A percentile compares a stretch with the other conserved stretches of the same genome.
Conservation (phyloP, 106 monocot genomes). For the Chionographis japonica region DNA sequence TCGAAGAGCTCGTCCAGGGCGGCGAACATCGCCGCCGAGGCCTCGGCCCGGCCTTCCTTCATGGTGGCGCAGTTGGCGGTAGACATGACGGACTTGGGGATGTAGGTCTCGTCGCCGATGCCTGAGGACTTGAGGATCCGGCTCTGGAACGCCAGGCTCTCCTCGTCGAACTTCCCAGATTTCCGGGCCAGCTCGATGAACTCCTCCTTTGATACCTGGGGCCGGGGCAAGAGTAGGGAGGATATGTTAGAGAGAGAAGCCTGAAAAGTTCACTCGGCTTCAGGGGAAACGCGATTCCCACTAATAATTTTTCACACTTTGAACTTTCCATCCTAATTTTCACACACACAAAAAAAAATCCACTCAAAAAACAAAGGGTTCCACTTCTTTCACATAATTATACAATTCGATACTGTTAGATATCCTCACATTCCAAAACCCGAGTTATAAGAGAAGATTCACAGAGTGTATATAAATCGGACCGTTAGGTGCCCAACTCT, state of each 20-base stretch:
- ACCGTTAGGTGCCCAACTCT: too few species aligned
- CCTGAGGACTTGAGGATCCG: constrained; percentile 47
- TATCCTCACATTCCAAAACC: too few species aligned
- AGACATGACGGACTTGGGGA: constrained; percentile 28
- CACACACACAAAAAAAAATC: too few species aligned
- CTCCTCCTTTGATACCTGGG: constrained; percentile 42
- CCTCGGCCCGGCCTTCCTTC: constrained; percentile 25
- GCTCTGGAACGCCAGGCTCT: constrained; percentile 46
- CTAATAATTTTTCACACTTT: too few species aligned
- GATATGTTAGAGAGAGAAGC: background rate
- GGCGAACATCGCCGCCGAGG: constrained; percentile 13
- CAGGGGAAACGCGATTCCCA: too few species aligned
- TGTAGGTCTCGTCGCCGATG: constrained; percentile 59
- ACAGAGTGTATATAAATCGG: too few species aligned
- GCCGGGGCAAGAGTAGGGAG: background rate
- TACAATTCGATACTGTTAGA: too few species aligned
- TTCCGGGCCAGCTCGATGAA: constrained; percentile 41
- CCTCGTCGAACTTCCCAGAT: constrained; percentile 48
- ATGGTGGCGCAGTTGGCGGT: constrained; percentile 16
- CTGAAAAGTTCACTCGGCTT: too few species aligned
- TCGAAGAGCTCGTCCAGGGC: constrained; percentile 33
- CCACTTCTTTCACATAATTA: too few species aligned
- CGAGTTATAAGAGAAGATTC: too few species aligned
- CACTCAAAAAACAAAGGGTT: too few species aligned
- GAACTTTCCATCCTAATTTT: too few species aligned